Percentiles rank a stretch among this genome's conserved stretches.
Conservation (phyloP, 768 basidiomycete genomes). For the Mycena chlorophos region DNA sequence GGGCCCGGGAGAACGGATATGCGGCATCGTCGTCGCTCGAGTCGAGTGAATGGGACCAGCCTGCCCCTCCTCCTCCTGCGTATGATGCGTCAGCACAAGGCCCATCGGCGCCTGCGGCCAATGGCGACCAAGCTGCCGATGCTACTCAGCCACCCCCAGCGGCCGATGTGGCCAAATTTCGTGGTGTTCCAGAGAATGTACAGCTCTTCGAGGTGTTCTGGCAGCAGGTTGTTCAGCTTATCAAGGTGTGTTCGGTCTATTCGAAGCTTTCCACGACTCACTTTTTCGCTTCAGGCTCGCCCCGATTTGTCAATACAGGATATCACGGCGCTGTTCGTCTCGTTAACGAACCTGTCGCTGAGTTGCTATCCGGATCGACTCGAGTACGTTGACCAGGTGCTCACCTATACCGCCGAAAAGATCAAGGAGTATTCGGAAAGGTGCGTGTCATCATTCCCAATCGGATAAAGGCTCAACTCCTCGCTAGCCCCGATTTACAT, state of each 20-base stretch:
- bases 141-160: constrained; percentile 6
- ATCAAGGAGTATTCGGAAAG: constrained; percentile 81
- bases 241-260: constrained; percentile 67
- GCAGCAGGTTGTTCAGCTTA: constrained; percentile 96
- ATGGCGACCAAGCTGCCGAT: constrained; percentile 2
- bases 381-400: constrained; percentile 95
- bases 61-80: constrained; percentile 34
- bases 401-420: constrained; percentile 86
- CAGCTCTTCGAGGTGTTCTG: constrained; percentile 98
- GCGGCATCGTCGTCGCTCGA: constrained; percentile 40
- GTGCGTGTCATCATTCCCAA: constrained; percentile 37
- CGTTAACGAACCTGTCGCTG: constrained; percentile 89
- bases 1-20: constrained; percentile 54
- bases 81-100: constrained; percentile 33
- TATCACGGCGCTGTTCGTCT: constrained; percentile 93
- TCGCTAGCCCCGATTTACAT: constrained; percentile 78
- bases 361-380: constrained; percentile 97
- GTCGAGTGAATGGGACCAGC: constrained; percentile 46
- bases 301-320: constrained; percentile 98
- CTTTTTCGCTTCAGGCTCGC: constrained; percentile 68
- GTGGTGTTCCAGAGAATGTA: constrained; percentile 94
- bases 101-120: constrained; percentile 23
- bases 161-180: constrained; percentile 71
- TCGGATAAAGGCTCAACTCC: constrained; percentile 9
- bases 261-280: not conserved